Evolutionary conservation across 2,329 filamentous ascomycete genomes (phyloP).

Genomic region (Corynespora cassiicola): DNA sequence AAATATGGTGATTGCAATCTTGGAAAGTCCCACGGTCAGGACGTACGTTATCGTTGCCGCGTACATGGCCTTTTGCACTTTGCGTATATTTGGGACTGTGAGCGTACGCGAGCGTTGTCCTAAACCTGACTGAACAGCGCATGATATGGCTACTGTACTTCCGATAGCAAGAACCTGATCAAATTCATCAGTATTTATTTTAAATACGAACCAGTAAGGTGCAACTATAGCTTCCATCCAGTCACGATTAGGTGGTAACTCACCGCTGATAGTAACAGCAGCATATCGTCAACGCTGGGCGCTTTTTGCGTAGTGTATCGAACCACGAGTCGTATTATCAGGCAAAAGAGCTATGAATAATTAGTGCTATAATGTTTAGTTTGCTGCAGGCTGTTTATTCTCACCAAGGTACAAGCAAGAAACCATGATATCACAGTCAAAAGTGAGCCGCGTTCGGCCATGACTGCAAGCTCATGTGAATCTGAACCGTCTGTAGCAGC

Average conservation of each 20-base stretch:
- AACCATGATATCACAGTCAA: conserved; percentile 35
- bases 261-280: conserved; percentile 24
- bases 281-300: conserved; percentile 23
- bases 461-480: conserved; percentile 14
- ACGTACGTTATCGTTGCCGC: conserved; percentile 30
- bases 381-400: no score
- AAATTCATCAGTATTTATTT: no score
- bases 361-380: no score
- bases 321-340: conserved; percentile 19
- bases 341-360: conserved; percentile 22
- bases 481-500: conserved; percentile 7
- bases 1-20: conserved; percentile 28
- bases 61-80: conserved; percentile 27
- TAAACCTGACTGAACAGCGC: conserved; percentile 24
- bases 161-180: conserved; percentile 21
- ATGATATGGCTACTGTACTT: conserved; percentile 27
- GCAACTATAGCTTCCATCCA: no score
- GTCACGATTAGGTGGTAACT: no score
- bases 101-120: conserved; percentile 25
- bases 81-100: conserved; percentile 4
- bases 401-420: conserved; percentile 29
- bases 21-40: conserved; percentile 27
- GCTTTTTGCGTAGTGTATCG: conserved; percentile 21
- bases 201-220: not conserved
- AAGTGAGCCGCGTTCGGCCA: conserved; percentile 31